Evolutionary conservation across 106 monocot species (phyloP), one percentile per base, ranked within the genome.

Genomic region (Narthecium ossifragum): DNA sequence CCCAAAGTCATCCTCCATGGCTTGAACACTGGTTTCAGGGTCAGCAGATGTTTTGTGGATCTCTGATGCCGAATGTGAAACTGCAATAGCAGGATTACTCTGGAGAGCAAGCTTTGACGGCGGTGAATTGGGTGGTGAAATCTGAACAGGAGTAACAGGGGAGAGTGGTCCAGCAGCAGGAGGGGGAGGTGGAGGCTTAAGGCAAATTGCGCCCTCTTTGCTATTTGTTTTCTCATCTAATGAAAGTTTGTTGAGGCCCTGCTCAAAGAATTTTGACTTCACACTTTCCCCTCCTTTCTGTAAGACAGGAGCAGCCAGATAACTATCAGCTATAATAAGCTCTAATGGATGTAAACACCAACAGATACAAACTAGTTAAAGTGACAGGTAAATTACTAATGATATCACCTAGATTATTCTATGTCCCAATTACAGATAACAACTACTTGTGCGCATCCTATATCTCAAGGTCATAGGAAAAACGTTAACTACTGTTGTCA

Each of bases 1-100:
- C 5, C 93, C 93, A 57, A 89, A 94, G 63, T 94, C 93, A 67
- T 94, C 93, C 1, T 94, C n/a, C n/a, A n/a, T 32, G 55, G 74
- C 82, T 68, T 69, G 39, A 55, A 45, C 30, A 22, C n/a, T 40
- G 21, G 47, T 65, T 34, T 79, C 75, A 45, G 57, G 6, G 6
- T 14, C 20, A 17, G 63, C 7, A 36, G 46, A n/a, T 32, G 23
- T 4, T 50, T 78, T 61, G 46, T 69, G 13, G 51, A n/a, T 9
- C 11, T 75, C 73, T 26, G 11, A 55, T 53, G 49, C 14, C 21
- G 72, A 66, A 15, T 51, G 40, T 5, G 39, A 61, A n/a, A 6
- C 22, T n/a, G 50, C 10, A 9, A 31, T 30, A 18, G 33, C 12
- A 6, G 6, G 4, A 48, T 34, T 60, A 39, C 31, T 56, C 8